Base-by-base conservation (phyloP, 176 grass and related monocot genomes). In the Musa beccarii region DNA sequence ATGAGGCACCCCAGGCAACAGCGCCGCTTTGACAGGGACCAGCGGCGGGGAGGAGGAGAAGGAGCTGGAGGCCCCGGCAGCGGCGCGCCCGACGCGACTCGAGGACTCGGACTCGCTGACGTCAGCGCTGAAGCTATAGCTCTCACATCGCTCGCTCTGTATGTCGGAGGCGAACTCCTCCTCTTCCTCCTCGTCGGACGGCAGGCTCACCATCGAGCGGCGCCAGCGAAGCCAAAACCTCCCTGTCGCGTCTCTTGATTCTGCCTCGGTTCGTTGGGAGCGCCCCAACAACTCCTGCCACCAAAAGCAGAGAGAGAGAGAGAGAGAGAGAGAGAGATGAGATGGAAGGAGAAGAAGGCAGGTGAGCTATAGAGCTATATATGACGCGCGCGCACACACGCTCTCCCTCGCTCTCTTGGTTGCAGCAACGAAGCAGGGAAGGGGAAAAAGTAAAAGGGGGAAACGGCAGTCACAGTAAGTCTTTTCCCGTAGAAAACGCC, bases 61-160 rank as follows among this genome's bases (percentile, higher is more conserved):
- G 66, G 84, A 85, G 75, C 85, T 88, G 68, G 89, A 89, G 52
- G 84, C 84, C 2, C 79, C 80, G n/a, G 86, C 22, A 22, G 22
- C 22, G 22, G 22, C 22, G 22, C 22, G 22, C 22, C 22, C 22
- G 75, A 72, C 72, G 64, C 89, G 75, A 28, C 68, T 85, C 20
- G 90, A 90, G 81, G 87, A 88, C 81, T 96, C 93, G 16, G 93
- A 96, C 79, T 87, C 93, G 79, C 90, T 92, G 83, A 96, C 90
- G 77, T 96, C 93, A 20, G 93, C 93, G 54, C 90, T 92, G 54
- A 90, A 90, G 82, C 93, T 92, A 85, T 96, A 96, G 79, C 93
- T 96, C 0, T 87, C 89, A 81, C 84, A 88, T 49, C 90, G 81
- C 1, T 88, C 89, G 66, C 66, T 34, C 28, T 34, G 66, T 4